Percentiles rank a stretch among this genome's conserved stretches.
Conservation (phyloP, 1,284 basidiomycete genomes). For the Tilletia setariae region DNA sequence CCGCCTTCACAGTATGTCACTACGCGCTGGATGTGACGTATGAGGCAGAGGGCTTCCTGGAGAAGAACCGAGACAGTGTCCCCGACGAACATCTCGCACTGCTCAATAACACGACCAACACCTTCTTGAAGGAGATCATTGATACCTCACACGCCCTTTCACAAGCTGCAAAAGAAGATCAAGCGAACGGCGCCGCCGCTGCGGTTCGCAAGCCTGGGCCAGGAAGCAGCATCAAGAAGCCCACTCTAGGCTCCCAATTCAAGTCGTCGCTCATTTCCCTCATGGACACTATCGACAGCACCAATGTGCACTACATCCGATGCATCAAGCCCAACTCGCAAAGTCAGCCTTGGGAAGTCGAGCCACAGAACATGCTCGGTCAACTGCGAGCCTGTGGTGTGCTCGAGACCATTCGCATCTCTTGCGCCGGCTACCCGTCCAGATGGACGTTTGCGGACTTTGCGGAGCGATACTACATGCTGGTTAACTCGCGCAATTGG, state of each 20-base stretch:
- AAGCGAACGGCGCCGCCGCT: constrained; percentile 17
- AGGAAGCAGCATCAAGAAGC: constrained; percentile 73
- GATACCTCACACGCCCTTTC: constrained; percentile 77
- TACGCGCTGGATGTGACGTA: constrained; percentile 98
- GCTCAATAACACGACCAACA: constrained; percentile 78
- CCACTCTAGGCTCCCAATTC: constrained; percentile 97
- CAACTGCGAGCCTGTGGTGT: constrained; percentile 98
- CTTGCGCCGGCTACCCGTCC: constrained; percentile 98
- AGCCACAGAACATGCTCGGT: constrained; percentile 89
- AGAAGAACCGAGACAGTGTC: constrained; percentile 98
- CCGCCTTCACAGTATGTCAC: constrained; percentile 95
- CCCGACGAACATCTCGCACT: constrained; percentile 94
- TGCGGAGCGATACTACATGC: constrained; percentile 98
- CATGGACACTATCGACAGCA: constrained; percentile 96
- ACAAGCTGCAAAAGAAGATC: constrained; percentile 34
- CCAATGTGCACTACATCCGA: constrained; percentile 98
- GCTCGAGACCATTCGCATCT: constrained; percentile 96
- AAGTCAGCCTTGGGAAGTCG: constrained; percentile 94
- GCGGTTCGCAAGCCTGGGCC: constrained; percentile 48
- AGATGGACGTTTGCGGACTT: constrained; percentile 99
- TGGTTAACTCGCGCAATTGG: constrained; percentile 83
- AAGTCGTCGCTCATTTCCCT: constrained; percentile 88
- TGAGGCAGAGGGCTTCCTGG: constrained; percentile 92
- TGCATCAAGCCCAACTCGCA: constrained; percentile 99
- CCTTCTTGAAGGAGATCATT: constrained; percentile 89